Evolutionary conservation across 352 stramenopile genomes (phyloP), one percentile per base, ranked within the genome.

Genomic region (Phytophthora syringae): DNA sequence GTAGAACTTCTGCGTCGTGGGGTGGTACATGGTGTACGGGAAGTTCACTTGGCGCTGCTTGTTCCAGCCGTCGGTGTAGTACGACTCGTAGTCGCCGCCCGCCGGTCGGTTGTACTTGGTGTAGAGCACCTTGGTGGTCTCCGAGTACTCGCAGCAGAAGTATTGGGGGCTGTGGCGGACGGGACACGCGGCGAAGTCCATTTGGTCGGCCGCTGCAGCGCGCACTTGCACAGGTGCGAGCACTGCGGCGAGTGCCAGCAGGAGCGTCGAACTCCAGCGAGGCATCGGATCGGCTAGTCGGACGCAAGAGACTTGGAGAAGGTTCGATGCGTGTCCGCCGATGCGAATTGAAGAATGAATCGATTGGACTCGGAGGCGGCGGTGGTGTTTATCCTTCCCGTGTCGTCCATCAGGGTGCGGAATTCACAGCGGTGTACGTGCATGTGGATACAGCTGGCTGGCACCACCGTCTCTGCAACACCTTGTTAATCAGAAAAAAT

Each of bases 11-110:
- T 1, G 86, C 55, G 21, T 70, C 67, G 15, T 74, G 67, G 69
- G 68, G 50, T 76, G 70, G 69, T 74, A 76, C 62, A 75, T 75
- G 2, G 39, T 24, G 43, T 72, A 72, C 25, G 70, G 70, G 45
- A 55, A 92, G 72, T 90, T 82, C 59, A 92, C 75, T 64, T 87
- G 80, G 44, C 84, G 79, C 45, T 64, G 72, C 67, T 86, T 82
- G 6, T 66, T 60, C 84, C 84, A 92, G 27, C 84, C 84, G 60
- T 92, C 78, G 42, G 86, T 70, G 72, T 89, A 90, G 61, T 82
- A 84, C 25, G 60, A 74, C 42, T 63, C 77, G 50, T 68, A 90
- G 44, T 67, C 67, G 4, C 45, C 64, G 21, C 81, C 77, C 2
- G 67, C 44, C 24, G 83, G 83, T 21, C 79, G 80, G 48, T 88